These are phyloP conservation scores for Spergularia bocconei DNA, from an alignment of 148 eudicot species.

Conservation along the genomic window DNA sequence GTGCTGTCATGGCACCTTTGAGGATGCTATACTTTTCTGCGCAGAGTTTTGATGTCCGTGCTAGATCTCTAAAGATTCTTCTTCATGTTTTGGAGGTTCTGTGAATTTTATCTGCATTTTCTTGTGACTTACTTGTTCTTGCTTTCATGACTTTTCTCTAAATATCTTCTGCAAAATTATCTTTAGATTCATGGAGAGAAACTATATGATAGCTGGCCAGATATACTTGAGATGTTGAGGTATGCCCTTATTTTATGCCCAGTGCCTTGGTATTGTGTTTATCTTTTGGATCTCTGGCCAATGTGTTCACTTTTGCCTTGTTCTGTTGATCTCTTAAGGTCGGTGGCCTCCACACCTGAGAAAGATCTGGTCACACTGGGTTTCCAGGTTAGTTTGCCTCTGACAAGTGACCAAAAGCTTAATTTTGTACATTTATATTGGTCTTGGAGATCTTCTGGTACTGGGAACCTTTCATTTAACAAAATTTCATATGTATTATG, in stretches of 20 bases:
- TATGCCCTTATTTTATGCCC: constrained; percentile 16
- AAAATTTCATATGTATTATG: neutral
- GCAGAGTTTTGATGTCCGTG: constrained; percentile 73
- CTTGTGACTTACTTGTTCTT: constrained; percentile 9
- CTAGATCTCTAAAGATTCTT: constrained; percentile 84
- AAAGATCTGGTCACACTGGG: constrained; percentile 92
- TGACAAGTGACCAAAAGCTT: neutral
- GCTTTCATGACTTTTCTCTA: constrained; percentile 5
- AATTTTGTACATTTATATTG: neutral
- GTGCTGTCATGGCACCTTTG: constrained; percentile 83
- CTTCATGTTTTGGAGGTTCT: constrained; percentile 94
- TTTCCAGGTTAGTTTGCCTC: constrained; percentile 63
- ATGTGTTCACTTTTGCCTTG: constrained; percentile 12
- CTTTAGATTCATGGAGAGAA: constrained; percentile 90
- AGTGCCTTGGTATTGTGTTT: neutral
- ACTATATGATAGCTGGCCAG: constrained; percentile 85
- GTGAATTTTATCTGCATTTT: constrained; percentile 11
- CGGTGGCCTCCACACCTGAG: constrained; percentile 83
- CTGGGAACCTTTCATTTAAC: neutral
- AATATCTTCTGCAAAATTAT: constrained; percentile 21
- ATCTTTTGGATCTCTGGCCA: neutral
- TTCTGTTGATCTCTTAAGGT: constrained; percentile 41
- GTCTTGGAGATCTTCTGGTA: neutral
- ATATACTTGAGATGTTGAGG: constrained; percentile 94
- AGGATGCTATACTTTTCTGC: constrained; percentile 68